These are phyloP conservation scores for Spongispora temasekensis DNA, from an alignment of 1,284 basidiomycete genomes.

Conservation along the genomic window DNA sequence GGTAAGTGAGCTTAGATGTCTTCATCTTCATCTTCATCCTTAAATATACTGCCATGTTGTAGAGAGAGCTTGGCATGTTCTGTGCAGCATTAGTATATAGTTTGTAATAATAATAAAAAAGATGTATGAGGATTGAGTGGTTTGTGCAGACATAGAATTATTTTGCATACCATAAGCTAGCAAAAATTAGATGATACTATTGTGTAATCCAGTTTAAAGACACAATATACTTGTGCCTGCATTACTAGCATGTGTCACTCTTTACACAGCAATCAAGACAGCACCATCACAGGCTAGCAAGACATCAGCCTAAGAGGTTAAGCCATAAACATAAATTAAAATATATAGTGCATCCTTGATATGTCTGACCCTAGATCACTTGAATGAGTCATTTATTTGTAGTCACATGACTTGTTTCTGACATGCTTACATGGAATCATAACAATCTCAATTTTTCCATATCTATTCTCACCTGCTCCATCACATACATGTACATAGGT, in stretches of 20 bases:
- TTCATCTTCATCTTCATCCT: neutral
- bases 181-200: neutral
- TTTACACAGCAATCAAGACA: neutral
- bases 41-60: no score
- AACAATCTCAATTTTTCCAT: conserved; percentile 70
- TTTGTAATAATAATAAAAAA: neutral
- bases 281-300: neutral
- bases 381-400: neutral
- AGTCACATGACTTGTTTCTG: conserved; percentile 81
- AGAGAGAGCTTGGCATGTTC: no score
- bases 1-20: neutral
- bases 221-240: neutral
- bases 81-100: neutral
- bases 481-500: conserved; percentile 72
- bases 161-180: neutral
- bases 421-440: conserved; percentile 71
- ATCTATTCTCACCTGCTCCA: conserved; percentile 73
- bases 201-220: neutral
- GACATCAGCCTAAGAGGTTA: neutral
- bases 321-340: neutral
- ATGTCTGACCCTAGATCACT: neutral
- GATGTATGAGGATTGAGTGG: neutral
- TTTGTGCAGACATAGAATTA: neutral
- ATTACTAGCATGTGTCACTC: neutral
- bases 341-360: neutral